phyloP scores from a whole-genome alignment of 345 rosid genomes.

The Chamaenerion angustifolium region DNA sequence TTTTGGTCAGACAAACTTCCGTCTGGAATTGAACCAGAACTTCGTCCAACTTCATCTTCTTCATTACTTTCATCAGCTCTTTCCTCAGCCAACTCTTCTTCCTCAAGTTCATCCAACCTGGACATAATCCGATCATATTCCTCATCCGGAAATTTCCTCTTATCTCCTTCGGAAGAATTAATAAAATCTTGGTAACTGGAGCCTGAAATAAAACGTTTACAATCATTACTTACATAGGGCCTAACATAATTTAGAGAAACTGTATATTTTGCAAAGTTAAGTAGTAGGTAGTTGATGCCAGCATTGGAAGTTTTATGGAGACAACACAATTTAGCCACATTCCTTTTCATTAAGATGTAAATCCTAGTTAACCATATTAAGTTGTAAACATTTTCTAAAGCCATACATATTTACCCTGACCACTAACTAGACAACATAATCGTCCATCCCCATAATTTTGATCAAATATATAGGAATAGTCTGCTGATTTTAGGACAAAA shows the following conservation, averaged over 20 bases:
- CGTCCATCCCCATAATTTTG: no score
- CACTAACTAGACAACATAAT: no score
- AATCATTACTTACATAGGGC: neutral
- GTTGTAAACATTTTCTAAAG: no score
- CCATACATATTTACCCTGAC: no score
- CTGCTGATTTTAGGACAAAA: no score
- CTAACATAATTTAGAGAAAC: neutral
- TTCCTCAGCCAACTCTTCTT: slow-evolving; percentile 63
- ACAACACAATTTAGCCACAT: no score
- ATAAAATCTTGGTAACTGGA: slow-evolving; percentile 9
- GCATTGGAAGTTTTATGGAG: no score
- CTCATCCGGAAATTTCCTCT: slow-evolving; percentile 29
- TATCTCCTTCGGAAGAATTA: slow-evolving; percentile 16
- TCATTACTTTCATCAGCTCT: slow-evolving; percentile 13
- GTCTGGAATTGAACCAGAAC: slow-evolving; percentile 8
- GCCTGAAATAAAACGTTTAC: slow-evolving; percentile 12
- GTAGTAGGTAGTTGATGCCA: no score
- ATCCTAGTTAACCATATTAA: no score
- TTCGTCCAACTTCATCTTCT: slow-evolving; percentile 11
- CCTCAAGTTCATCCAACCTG: slow-evolving; percentile 84
- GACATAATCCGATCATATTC: slow-evolving; percentile 63
- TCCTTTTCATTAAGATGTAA: no score
- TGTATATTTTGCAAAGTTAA: no score
- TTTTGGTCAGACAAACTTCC: slow-evolving; percentile 10
- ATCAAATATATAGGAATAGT: no score